These are phyloP conservation scores for Synchytrium microbalum DNA, from an alignment of 371 early-diverging fungal genomes.

Conservation along the genomic window DNA sequence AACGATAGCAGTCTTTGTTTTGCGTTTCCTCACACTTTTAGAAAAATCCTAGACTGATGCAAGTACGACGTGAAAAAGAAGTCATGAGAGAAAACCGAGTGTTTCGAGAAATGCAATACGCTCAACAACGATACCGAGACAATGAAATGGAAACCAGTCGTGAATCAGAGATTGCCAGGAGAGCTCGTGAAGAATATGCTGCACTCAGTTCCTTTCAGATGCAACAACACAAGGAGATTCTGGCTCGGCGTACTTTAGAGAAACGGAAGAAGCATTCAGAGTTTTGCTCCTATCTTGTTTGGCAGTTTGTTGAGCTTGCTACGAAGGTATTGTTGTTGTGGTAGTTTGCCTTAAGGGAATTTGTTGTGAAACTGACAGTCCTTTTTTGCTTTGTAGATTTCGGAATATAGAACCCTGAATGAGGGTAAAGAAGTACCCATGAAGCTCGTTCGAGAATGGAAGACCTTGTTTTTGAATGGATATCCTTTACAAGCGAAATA, in stretches of 20 bases:
- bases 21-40: constrained; percentile 1
- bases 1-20: neutral
- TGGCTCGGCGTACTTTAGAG: constrained; percentile 24
- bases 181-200: constrained; percentile 29
- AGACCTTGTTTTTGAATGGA: constrained; percentile 34
- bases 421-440: constrained; percentile 34
- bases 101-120: constrained; percentile 42
- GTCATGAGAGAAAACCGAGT: constrained; percentile 41
- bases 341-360: too few species aligned
- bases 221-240: constrained; percentile 38
- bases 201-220: constrained; percentile 29
- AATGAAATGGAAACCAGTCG: constrained; percentile 39
- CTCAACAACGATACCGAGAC: constrained; percentile 38
- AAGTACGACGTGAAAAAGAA: constrained; percentile 42
- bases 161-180: constrained; percentile 20
- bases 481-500: constrained; percentile 24
- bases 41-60: constrained; percentile 25
- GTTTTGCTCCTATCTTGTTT: constrained; percentile 27
- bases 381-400: constrained; percentile 26
- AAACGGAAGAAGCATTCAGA: constrained; percentile 22
- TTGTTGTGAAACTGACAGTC: too few species aligned
- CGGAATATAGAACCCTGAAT: constrained; percentile 37
- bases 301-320: constrained; percentile 35
- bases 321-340: constrained; percentile 37
- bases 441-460: constrained; percentile 40